phyloP scores from a whole-genome alignment of 495 filamentous ascomycete genomes.

The Collariella sp. region DNA sequence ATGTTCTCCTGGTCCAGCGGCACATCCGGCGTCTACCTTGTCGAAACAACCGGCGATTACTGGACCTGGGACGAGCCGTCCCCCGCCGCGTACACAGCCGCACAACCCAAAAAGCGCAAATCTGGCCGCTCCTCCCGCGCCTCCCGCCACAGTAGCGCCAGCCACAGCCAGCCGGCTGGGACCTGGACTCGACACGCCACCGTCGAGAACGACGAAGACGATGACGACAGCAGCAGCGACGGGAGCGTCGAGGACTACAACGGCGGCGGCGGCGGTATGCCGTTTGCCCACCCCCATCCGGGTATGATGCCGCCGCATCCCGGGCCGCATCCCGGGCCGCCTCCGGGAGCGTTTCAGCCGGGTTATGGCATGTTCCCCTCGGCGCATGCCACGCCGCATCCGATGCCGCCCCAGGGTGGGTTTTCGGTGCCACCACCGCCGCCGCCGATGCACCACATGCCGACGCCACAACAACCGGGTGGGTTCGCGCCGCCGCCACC shows the following conservation, averaged over 20 bases:
- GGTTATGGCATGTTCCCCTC: conserved; percentile 2
- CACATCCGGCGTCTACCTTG: conserved; percentile 12
- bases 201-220: conserved; percentile 11
- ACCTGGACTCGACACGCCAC: background rate
- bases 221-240: conserved; percentile 7
- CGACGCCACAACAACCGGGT: too few relatives aligned
- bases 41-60: conserved; percentile 10
- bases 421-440: conserved; percentile 1
- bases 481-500: background rate
- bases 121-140: conserved; percentile 2
- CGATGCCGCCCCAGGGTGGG: background rate
- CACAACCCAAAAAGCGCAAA: background rate
- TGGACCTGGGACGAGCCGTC: conserved; percentile 7
- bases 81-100: background rate
- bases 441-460: background rate
- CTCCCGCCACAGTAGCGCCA: too few relatives aligned
- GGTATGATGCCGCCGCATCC: conserved; percentile 7
- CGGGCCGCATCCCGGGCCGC: background rate
- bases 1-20: conserved; percentile 13
- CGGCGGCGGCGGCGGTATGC: background rate
- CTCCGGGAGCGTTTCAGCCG: conserved; percentile 14
- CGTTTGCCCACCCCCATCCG: background rate
- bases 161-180: background rate
- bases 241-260: conserved; percentile 3
- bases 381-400: background rate